Percentiles rank a stretch among this genome's conserved stretches.
Evolutionary conservation across 1,284 basidiomycete genomes (phyloP).

Genomic region (Serendipita sp.): DNA sequence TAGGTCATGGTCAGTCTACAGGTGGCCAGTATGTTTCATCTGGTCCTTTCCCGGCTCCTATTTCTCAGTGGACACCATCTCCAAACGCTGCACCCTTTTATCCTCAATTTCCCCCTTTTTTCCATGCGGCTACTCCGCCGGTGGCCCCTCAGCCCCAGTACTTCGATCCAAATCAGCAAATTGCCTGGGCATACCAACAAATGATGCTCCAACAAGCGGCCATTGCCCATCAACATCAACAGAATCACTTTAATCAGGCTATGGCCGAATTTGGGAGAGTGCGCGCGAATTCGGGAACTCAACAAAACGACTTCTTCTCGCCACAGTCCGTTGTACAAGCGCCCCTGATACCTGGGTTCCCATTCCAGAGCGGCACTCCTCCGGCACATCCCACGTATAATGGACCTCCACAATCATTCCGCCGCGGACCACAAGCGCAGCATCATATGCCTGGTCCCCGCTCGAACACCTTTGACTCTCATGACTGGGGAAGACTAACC

Average conservation of each 20-base stretch:
- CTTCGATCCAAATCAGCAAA: constrained; percentile 64
- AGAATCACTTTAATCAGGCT: constrained; percentile 29
- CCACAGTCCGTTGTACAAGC: constrained; percentile 5
- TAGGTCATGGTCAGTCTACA: not conserved
- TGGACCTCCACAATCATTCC: constrained; percentile 59
- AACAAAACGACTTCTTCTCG: constrained; percentile 23
- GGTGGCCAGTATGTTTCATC: not conserved
- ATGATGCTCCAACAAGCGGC: constrained; percentile 55
- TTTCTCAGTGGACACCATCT: constrained; percentile 11
- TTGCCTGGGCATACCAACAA: constrained; percentile 75
- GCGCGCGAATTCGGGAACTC: constrained; percentile 22
- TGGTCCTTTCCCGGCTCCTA: not conserved
- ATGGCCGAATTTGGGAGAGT: constrained; percentile 20
- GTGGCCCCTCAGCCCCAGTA: constrained; percentile 27
- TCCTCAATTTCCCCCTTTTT: constrained; percentile 13
- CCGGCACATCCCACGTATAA: constrained; percentile 56
- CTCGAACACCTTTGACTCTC: constrained; percentile 7
- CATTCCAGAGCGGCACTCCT: constrained; percentile 23
- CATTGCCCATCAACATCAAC: constrained; percentile 26
- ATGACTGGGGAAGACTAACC: constrained; percentile 18
- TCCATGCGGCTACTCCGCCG: constrained; percentile 7
- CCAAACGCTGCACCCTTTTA: constrained; percentile 14
- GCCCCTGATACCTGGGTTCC: constrained; percentile 17
- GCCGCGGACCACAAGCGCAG: constrained; percentile 32
- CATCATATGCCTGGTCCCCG: constrained; percentile 15